These are phyloP conservation scores for Tuber indicum DNA, from an alignment of 495 filamentous ascomycete genomes.

Conservation along the genomic window DNA sequence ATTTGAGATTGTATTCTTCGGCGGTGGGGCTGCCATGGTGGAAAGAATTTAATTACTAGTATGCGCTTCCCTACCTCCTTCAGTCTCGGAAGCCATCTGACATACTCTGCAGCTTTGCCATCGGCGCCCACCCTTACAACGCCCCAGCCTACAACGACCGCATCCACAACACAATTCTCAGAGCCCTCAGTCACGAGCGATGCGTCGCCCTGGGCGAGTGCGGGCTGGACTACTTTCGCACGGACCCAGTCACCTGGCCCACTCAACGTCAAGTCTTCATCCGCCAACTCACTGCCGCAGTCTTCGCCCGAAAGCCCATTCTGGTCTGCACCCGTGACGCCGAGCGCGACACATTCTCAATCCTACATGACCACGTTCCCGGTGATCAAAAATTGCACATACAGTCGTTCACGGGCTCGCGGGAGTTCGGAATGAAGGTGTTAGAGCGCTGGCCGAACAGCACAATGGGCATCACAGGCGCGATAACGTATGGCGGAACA, in stretches of 20 bases:
- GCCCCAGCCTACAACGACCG: slow-evolving; percentile 2
- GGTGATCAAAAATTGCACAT: slow-evolving; percentile 14
- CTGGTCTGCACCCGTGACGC: slow-evolving; percentile 15
- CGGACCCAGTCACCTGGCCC: neutral
- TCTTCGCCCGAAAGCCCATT: slow-evolving; percentile 6
- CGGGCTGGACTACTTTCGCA: slow-evolving; percentile 15
- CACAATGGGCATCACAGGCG: slow-evolving; percentile 12
- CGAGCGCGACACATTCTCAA: slow-evolving; percentile 6
- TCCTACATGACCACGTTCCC: slow-evolving; percentile 15
- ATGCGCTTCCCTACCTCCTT: neutral
- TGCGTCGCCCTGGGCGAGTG: slow-evolving; percentile 51
- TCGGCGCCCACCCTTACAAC: slow-evolving; percentile 11
- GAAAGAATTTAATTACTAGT: neutral
- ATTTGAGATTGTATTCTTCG: neutral
- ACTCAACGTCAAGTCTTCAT: slow-evolving; percentile 11
- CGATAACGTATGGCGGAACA: neutral
- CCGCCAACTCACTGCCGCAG: slow-evolving; percentile 3
- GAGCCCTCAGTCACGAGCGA: slow-evolving; percentile 53
- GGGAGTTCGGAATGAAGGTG: slow-evolving; percentile 11
- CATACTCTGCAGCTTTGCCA: slow-evolving; percentile 8
- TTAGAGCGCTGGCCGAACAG: slow-evolving; percentile 10
- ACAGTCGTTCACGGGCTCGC: slow-evolving; percentile 17
- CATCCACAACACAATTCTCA: neutral
- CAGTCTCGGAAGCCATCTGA: neutral
- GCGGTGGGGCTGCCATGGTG: neutral